A percentile compares a stretch with the other conserved stretches of the same genome.
phyloP scores from a whole-genome alignment of 495 filamentous ascomycete genomes.

The Penicillium longicatenatum region DNA sequence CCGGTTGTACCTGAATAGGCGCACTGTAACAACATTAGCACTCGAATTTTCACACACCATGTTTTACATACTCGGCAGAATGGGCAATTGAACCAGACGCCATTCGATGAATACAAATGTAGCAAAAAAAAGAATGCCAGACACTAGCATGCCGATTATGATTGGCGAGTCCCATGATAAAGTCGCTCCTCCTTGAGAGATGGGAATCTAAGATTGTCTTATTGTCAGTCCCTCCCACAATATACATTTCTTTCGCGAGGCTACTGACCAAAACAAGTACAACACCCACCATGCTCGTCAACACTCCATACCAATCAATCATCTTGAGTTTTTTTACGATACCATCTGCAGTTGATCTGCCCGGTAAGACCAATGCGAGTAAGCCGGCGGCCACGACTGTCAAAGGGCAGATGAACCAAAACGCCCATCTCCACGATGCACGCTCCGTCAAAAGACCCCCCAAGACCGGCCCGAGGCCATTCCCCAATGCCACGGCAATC shows the following conservation, averaged over 20 bases:
- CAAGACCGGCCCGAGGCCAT: constrained; percentile 48
- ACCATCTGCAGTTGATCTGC: constrained; percentile 34
- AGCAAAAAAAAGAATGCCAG: constrained; percentile 22
- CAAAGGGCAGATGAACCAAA: constrained; percentile 38
- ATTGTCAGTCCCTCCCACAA: too few species aligned
- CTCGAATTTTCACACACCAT: neutral
- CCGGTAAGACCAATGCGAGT: constrained; percentile 35
- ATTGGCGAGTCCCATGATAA: constrained; percentile 39
- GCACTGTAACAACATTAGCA: neutral
- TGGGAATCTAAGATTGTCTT: constrained; percentile 22
- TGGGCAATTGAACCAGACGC: neutral
- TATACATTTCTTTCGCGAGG: too few species aligned
- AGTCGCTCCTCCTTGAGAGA: constrained; percentile 43
- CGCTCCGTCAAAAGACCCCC: constrained; percentile 40
- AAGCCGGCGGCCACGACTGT: constrained; percentile 27
- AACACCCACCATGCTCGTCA: constrained; percentile 28
- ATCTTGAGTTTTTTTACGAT: constrained; percentile 36
- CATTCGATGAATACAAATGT: neutral
- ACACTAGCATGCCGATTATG: constrained; percentile 36
- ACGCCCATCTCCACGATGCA: constrained; percentile 48
- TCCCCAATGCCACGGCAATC: constrained; percentile 41
- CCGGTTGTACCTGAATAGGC: constrained; percentile 1
- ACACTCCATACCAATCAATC: constrained; percentile 34
- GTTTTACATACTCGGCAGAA: constrained; percentile 1
- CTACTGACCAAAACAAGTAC: constrained; percentile 44